Conservation (phyloP, 106 monocot genomes). For the Cymbidium sinense region DNA sequence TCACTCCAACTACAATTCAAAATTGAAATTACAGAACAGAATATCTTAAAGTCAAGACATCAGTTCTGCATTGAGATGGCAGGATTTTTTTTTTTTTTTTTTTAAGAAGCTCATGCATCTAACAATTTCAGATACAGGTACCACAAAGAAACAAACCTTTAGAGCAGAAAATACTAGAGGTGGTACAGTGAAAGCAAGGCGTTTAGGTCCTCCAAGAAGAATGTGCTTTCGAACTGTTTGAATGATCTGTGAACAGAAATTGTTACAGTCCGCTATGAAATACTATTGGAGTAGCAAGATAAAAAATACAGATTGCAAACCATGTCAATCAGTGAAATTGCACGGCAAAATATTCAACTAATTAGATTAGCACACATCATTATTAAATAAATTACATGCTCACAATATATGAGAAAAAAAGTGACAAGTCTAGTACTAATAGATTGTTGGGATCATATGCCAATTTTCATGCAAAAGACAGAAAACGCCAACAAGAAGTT, state of each 20-base stretch:
- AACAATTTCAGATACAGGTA: neutral
- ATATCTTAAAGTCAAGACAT: neutral
- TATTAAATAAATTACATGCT: neutral
- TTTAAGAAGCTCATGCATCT: no score
- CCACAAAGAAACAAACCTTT: conserved; percentile 47
- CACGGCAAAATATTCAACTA: neutral
- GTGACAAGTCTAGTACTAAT: no score
- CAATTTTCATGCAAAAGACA: neutral
- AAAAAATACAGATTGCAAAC: neutral
- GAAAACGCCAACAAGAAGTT: neutral
- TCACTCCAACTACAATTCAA: neutral
- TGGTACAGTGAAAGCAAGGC: conserved; percentile 77
- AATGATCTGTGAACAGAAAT: conserved; percentile 54
- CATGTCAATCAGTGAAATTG: neutral
- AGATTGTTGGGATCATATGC: neutral
- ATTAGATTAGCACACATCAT: neutral
- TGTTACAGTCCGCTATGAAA: neutral
- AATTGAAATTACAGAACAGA: neutral
- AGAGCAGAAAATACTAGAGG: conserved; percentile 77
- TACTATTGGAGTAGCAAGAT: neutral
- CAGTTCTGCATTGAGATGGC: neutral
- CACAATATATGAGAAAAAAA: neutral
- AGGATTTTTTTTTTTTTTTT: no score
- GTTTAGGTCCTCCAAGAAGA: conserved; percentile 76
- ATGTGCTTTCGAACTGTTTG: conserved; percentile 73